Evolutionary conservation across 2,329 filamentous ascomycete species (phyloP).

Genomic region (Graphilbum fragrans): DNA sequence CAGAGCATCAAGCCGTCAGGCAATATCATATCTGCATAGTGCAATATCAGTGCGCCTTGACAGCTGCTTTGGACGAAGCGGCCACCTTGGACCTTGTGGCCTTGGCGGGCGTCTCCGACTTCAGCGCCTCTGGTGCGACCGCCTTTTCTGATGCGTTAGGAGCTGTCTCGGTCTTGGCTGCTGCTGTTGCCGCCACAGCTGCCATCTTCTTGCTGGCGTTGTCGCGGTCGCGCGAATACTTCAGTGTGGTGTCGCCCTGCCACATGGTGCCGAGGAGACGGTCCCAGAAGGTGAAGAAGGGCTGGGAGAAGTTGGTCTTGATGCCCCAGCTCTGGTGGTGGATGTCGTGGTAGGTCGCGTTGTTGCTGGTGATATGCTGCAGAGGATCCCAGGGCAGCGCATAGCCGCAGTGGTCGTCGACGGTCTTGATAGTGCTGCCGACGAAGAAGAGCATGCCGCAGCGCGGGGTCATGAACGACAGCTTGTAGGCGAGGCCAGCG

Average conservation of each 20-base stretch:
- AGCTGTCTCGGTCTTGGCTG: background rate
- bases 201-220: conserved; percentile 24
- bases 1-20: too few species aligned
- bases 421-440: conserved; percentile 84
- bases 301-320: conserved; percentile 87
- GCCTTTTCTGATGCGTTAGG: too few species aligned
- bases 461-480: conserved; percentile 69
- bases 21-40: too few species aligned
- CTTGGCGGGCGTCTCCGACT: too few species aligned
- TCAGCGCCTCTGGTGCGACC: too few species aligned
- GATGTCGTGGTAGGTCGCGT: conserved; percentile 92
- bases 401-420: conserved; percentile 96
- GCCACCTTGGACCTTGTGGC: too few species aligned
- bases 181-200: background rate
- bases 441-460: conserved; percentile 87
- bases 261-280: conserved; percentile 70
- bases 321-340: conserved; percentile 99
- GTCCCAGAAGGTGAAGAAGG: conserved; percentile 96
- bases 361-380: conserved; percentile 86
- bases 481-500: conserved; percentile 70
- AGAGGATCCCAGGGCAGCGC: conserved; percentile 90
- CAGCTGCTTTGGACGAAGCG: too few species aligned
- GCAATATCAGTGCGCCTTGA: too few species aligned
- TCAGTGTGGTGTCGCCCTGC: conserved; percentile 45
- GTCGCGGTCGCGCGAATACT: conserved; percentile 28